Evolutionary conservation across 441 rosid species (phyloP).

Genomic region (Corymbia calophylla): DNA sequence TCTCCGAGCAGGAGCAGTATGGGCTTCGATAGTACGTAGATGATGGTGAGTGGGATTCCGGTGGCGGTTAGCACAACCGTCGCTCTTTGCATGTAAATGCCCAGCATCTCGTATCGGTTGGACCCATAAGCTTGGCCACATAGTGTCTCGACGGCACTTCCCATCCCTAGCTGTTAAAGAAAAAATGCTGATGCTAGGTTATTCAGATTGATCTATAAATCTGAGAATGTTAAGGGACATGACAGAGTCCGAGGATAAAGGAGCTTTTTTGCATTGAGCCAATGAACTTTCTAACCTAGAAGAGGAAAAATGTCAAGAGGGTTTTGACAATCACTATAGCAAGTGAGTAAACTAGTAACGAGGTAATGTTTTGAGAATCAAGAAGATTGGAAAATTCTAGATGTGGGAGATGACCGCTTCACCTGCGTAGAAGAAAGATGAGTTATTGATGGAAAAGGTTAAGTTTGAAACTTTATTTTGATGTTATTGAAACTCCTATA

Average conservation of each 20-base stretch:
- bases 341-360: neutral
- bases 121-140: conserved; percentile 90
- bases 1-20: conserved; percentile 47
- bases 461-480: neutral
- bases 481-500: neutral
- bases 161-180: conserved; percentile 60
- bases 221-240: neutral
- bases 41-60: conserved; percentile 38
- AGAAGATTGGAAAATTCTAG: neutral
- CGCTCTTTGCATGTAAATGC: conserved; percentile 60
- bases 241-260: neutral
- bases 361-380: neutral
- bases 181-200: neutral
- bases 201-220: neutral
- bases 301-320: neutral
- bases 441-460: neutral
- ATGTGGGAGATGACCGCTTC: neutral
- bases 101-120: conserved; percentile 47
- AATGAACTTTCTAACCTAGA: neutral
- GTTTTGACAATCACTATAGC: neutral
- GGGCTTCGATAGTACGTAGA: conserved; percentile 49
- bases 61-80: conserved; percentile 46
- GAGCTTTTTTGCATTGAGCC: neutral
- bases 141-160: conserved; percentile 83
- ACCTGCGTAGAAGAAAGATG: neutral